phyloP scores from a whole-genome alignment of 176 grass and related monocot genomes.

The Poa annua region DNA sequence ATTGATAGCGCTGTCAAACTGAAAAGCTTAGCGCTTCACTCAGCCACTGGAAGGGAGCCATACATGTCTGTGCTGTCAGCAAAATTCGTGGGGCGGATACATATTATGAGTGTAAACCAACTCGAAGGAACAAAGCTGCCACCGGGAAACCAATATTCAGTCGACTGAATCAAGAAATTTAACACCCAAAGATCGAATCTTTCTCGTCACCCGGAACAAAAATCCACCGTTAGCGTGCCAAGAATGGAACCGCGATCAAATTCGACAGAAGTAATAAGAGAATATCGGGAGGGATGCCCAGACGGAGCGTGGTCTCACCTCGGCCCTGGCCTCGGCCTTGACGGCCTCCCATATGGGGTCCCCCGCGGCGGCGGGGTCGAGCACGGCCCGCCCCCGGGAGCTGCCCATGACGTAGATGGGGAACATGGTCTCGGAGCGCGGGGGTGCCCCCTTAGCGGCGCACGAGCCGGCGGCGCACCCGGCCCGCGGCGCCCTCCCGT shows the following conservation, averaged over 20 bases:
- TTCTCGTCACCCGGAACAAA: neutral
- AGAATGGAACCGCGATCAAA: neutral
- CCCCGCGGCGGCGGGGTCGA: slow-evolving; percentile 57
- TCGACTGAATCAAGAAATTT: neutral
- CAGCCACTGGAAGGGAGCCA: neutral
- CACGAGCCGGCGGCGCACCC: slow-evolving; percentile 39
- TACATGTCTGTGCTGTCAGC: neutral
- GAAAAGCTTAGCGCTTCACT: slow-evolving; percentile 1
- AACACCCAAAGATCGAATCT: neutral
- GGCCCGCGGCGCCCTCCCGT: neutral
- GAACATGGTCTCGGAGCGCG: slow-evolving; percentile 72
- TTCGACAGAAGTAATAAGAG: neutral
- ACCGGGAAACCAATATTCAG: neutral
- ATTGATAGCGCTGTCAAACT: neutral
- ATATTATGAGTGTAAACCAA: neutral
- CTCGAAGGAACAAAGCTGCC: neutral
- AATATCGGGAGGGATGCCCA: neutral
- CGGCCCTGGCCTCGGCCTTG: slow-evolving; percentile 76
- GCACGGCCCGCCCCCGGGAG: slow-evolving; percentile 50
- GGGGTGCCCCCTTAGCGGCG: slow-evolving; percentile 20
- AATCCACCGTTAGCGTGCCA: neutral
- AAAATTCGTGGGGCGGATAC: too few species aligned
- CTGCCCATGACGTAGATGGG: slow-evolving; percentile 89
- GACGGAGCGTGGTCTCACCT: slow-evolving; percentile 48
- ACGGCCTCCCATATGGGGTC: slow-evolving; percentile 94